Conservation (phyloP, 805 yeast species). For the Teunomyces kruisii region DNA sequence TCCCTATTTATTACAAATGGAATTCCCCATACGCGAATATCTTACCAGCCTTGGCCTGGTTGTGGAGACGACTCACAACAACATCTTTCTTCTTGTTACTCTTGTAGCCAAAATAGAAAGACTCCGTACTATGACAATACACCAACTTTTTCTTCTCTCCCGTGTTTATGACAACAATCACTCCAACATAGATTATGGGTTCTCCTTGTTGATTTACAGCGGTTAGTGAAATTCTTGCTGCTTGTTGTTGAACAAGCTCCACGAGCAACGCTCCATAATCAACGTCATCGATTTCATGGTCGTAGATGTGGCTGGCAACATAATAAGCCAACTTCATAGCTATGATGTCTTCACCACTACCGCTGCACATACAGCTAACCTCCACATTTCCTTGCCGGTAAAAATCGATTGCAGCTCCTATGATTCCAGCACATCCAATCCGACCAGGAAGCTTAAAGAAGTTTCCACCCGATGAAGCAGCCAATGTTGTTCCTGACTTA, state of each 20-base stretch:
- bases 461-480: constrained; percentile 56
- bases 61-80: constrained; percentile 22
- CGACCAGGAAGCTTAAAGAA: constrained; percentile 49
- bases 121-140: constrained; percentile 39
- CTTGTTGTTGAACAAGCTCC: constrained; percentile 12
- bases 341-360: constrained; percentile 58
- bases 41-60: constrained; percentile 14
- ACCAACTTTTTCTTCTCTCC: constrained; percentile 15
- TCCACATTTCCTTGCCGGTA: constrained; percentile 15
- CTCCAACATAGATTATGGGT: constrained; percentile 31
- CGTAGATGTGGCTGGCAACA: constrained; percentile 14
- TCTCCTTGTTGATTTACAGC: constrained; percentile 11
- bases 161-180: constrained; percentile 21
- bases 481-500: constrained; percentile 16
- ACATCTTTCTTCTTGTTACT: constrained; percentile 15
- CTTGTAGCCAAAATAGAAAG: constrained; percentile 24
- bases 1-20: constrained; percentile 4
- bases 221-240: constrained; percentile 9
- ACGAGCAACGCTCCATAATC: constrained; percentile 19
- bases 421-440: constrained; percentile 53
- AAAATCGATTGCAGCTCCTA: constrained; percentile 45
- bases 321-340: constrained; percentile 40
- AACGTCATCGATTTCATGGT: constrained; percentile 14
- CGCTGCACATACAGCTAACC: constrained; percentile 46
- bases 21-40: constrained; percentile 29